Evolutionary conservation across 331 rosid genomes (phyloP).

Genomic region (Quercus phellos): DNA sequence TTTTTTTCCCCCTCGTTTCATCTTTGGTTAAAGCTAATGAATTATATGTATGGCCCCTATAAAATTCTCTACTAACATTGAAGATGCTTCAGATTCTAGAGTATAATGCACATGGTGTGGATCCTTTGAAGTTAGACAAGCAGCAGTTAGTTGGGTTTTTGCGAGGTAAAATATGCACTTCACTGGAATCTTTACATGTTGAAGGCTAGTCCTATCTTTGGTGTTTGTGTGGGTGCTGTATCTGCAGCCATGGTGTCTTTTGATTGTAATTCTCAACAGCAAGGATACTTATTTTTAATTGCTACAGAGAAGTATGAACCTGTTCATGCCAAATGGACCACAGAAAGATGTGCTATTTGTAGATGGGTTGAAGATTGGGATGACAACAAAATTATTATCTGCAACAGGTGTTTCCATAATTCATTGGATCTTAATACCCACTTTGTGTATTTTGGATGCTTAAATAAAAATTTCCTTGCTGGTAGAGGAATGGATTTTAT

Average conservation of each 20-base stretch:
- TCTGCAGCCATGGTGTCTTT: background rate
- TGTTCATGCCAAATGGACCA: constrained; percentile 82
- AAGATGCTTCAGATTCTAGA: constrained; percentile 58
- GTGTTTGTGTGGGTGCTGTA: background rate
- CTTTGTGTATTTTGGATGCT: background rate
- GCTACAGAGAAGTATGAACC: constrained; percentile 84
- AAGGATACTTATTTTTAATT: constrained; percentile 22
- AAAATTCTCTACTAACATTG: constrained; percentile 16
- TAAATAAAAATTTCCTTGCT: background rate
- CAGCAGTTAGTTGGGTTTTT: constrained; percentile 62
- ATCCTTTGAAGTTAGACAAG: constrained; percentile 54
- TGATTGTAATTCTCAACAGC: constrained; percentile 1
- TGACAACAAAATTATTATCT: constrained; percentile 89
- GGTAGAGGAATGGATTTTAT: background rate
- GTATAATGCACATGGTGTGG: constrained; percentile 39
- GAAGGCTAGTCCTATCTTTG: constrained; percentile 8
- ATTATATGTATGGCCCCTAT: background rate
- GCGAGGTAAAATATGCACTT: constrained; percentile 51
- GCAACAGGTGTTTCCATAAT: constrained; percentile 67
- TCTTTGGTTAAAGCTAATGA: background rate
- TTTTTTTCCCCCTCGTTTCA: constrained; percentile 2
- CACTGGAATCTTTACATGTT: constrained; percentile 4
- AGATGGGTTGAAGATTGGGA: constrained; percentile 99
- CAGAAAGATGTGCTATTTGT: constrained; percentile 94
- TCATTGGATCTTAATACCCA: constrained; percentile 13